These are phyloP conservation scores for Paulownia fortunei DNA, from an alignment of 257 asterid species.

Conservation along the genomic window DNA sequence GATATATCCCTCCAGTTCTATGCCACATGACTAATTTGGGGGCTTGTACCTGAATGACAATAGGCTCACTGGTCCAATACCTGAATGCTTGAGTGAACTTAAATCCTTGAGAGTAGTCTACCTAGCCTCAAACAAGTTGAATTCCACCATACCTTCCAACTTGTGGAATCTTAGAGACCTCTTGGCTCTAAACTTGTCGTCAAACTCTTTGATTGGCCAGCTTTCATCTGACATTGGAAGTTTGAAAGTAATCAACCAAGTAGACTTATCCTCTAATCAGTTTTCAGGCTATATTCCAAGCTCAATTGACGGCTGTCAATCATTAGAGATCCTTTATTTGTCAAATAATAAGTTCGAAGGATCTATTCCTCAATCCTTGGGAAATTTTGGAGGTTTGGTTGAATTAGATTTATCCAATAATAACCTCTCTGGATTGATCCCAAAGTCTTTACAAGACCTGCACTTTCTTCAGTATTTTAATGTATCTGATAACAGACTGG, in stretches of 20 bases:
- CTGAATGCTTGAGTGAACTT: constrained; percentile 36
- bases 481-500: constrained; percentile 34
- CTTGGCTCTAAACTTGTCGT: constrained; percentile 28
- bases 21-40: constrained; percentile 33
- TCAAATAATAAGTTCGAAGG: constrained; percentile 16
- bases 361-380: constrained; percentile 33
- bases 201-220: constrained; percentile 35
- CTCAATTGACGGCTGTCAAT: constrained; percentile 18
- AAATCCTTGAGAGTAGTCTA: constrained; percentile 22
- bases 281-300: constrained; percentile 40
- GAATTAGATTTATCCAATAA: constrained; percentile 26
- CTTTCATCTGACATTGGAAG: constrained; percentile 25
- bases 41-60: constrained; percentile 31
- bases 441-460: constrained; percentile 33
- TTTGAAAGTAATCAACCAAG: background rate
- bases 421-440: constrained; percentile 38
- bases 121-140: constrained; percentile 28
- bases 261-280: constrained; percentile 36
- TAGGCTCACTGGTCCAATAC: constrained; percentile 34
- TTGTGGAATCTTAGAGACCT: constrained; percentile 33
- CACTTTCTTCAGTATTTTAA: constrained; percentile 28
- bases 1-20: constrained; percentile 31
- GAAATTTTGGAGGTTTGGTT: constrained; percentile 25
- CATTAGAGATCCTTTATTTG: background rate
- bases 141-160: constrained; percentile 27